Evolutionary conservation across 148 eudicot genomes (phyloP).

Genomic region (Rhododendron henanense): DNA sequence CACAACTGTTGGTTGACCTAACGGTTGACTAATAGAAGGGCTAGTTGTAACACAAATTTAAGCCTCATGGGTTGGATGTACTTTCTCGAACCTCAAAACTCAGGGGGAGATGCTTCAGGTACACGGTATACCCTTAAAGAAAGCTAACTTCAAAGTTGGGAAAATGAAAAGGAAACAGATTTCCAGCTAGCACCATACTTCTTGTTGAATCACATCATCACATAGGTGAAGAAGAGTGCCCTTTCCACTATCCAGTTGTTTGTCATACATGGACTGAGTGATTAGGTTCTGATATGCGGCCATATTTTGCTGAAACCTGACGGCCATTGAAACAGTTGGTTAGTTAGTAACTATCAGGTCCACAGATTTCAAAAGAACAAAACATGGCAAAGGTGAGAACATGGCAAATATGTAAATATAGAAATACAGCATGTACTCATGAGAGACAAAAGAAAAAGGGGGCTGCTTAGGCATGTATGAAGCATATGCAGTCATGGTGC

Average conservation of each 20-base stretch:
- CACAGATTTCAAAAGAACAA: not conserved
- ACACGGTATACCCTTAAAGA: not conserved
- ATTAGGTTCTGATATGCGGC: slow-evolving; percentile 78
- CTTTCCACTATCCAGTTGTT: slow-evolving; percentile 94
- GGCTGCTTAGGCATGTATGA: not conserved
- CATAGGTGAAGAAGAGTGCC: slow-evolving; percentile 88
- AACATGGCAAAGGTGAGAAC: not conserved
- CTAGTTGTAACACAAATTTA: not conserved
- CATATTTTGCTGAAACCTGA: slow-evolving; percentile 88
- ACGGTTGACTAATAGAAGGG: not conserved
- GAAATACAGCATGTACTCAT: not conserved
- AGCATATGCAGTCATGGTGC: not conserved
- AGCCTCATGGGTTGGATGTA: not conserved
- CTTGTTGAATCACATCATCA: slow-evolving; percentile 71
- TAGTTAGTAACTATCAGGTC: not conserved
- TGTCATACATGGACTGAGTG: slow-evolving; percentile 97
- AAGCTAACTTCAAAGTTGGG: not conserved
- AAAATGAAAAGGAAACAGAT: not conserved
- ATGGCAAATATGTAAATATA: not conserved
- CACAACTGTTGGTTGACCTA: not conserved
- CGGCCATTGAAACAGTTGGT: slow-evolving; percentile 13
- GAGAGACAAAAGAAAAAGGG: not conserved
- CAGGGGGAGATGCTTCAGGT: not conserved
- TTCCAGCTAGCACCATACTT: slow-evolving; percentile 30
- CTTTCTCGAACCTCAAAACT: not conserved